A percentile compares a stretch with the other conserved stretches of the same genome.
Evolutionary conservation across 345 rosid species (phyloP).

Genomic region (Litchi chinensis): DNA sequence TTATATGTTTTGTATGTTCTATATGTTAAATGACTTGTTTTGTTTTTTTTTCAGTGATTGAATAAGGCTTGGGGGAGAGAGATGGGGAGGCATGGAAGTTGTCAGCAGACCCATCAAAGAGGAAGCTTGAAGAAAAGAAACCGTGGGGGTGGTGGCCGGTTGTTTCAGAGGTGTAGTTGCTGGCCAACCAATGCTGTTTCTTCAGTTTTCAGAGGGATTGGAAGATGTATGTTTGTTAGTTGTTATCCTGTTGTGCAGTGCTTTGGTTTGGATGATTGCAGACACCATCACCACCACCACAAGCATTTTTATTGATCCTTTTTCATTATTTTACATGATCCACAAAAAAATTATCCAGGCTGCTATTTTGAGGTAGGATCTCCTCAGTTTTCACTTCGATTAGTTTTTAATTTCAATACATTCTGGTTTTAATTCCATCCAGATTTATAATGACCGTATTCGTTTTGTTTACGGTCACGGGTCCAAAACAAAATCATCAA

Average conservation of each 20-base stretch:
- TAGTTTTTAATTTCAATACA: neutral
- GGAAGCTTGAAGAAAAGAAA: conserved; percentile 12
- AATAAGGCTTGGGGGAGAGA: too few species aligned
- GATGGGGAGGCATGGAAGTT: conserved; percentile 7
- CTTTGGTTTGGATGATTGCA: conserved; percentile 53
- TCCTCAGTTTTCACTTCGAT: neutral
- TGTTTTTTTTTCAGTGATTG: neutral
- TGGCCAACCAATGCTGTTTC: conserved; percentile 36
- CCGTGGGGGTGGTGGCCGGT: conserved; percentile 9
- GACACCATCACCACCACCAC: conserved; percentile 53
- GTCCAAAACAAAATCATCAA: too few species aligned
- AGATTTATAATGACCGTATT: too few species aligned
- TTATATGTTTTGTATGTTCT: neutral
- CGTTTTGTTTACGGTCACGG: too few species aligned
- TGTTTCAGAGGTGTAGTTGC: neutral
- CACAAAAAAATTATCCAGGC: too few species aligned
- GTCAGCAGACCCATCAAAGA: conserved; percentile 3
- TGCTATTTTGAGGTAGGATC: neutral
- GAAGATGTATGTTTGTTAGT: conserved; percentile 54
- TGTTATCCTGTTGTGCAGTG: conserved; percentile 59
- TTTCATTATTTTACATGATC: neutral
- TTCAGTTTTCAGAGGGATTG: conserved; percentile 43
- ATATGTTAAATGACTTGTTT: neutral
- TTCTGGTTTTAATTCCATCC: neutral
- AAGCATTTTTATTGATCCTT: conserved; percentile 46